Conservation (phyloP, 768 basidiomycete species). For the Mycena haematopus region DNA sequence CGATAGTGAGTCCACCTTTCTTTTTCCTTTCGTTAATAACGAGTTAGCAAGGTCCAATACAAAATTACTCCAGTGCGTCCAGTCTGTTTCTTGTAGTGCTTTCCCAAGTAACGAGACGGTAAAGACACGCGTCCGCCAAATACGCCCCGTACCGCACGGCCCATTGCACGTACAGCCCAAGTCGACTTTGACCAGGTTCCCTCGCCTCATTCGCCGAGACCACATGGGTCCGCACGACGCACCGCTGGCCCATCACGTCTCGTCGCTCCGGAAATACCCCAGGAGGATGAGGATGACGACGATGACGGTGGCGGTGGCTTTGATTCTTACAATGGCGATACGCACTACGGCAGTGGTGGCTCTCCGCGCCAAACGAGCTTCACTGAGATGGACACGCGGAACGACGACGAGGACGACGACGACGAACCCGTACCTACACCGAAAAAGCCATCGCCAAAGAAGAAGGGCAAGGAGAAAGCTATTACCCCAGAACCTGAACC, state of each 20-base stretch:
- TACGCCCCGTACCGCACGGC: constrained; percentile 53
- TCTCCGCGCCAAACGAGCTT: constrained; percentile 50
- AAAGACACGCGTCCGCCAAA: constrained; percentile 43
- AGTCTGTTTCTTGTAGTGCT: background rate
- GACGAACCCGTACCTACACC: constrained; percentile 29
- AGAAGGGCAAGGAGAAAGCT: constrained; percentile 51
- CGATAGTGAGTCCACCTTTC: constrained; percentile 57
- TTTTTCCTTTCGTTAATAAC: background rate
- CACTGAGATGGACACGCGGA: constrained; percentile 55
- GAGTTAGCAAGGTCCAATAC: constrained; percentile 44
- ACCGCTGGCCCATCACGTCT: constrained; percentile 49
- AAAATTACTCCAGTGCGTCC: constrained; percentile 43
- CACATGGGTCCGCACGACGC: constrained; percentile 38
- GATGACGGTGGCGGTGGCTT: constrained; percentile 34
- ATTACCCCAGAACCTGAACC: background rate
- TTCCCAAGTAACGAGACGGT: background rate
- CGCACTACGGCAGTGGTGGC: constrained; percentile 10
- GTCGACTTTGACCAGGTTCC: constrained; percentile 69
- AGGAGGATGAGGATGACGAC: constrained; percentile 33
- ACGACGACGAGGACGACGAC: constrained; percentile 52
- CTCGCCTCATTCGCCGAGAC: constrained; percentile 53
- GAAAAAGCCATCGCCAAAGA: background rate
- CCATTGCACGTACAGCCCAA: constrained; percentile 58
- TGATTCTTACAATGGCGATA: constrained; percentile 13
- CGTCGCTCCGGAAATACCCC: constrained; percentile 38